Evolutionary conservation across 2,329 filamentous ascomycete species (phyloP).

Genomic region (Trichoderma breve): DNA sequence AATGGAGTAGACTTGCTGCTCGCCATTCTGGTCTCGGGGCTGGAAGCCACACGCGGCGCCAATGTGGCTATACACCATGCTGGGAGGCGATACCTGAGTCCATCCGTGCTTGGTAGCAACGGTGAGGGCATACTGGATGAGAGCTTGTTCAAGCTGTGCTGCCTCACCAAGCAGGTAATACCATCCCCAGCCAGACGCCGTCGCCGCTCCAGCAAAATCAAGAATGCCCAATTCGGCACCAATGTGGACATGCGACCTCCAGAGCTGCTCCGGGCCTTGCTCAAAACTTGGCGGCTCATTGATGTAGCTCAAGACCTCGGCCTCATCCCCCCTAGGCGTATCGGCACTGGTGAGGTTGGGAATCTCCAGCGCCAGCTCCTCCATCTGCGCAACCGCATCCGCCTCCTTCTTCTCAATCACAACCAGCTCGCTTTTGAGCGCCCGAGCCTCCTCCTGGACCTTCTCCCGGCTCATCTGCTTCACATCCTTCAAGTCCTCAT

Average conservation of each 20-base stretch:
- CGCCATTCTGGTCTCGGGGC: slow-evolving; percentile 83
- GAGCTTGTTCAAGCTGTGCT: slow-evolving; percentile 89
- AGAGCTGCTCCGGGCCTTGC: slow-evolving; percentile 40
- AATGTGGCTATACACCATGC: slow-evolving; percentile 88
- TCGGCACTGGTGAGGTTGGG: slow-evolving; percentile 80
- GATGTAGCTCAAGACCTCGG: slow-evolving; percentile 71
- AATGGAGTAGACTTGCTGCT: slow-evolving; percentile 87
- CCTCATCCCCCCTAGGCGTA: slow-evolving; percentile 69
- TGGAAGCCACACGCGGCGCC: slow-evolving; percentile 91
- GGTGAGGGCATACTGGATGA: slow-evolving; percentile 80
- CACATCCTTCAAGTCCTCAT: slow-evolving; percentile 40
- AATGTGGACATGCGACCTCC: slow-evolving; percentile 81
- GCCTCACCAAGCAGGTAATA: slow-evolving; percentile 94
- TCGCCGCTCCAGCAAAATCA: slow-evolving; percentile 79
- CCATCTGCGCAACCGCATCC: slow-evolving; percentile 63
- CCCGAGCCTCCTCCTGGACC: slow-evolving; percentile 62
- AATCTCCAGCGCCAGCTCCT: slow-evolving; percentile 70
- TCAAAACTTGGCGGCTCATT: slow-evolving; percentile 61
- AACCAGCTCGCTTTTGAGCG: slow-evolving; percentile 61
- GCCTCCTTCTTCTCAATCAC: slow-evolving; percentile 61
- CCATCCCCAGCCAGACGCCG: slow-evolving; percentile 94
- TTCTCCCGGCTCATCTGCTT: slow-evolving; percentile 44
- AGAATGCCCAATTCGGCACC: slow-evolving; percentile 83
- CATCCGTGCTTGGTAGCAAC: slow-evolving; percentile 73
- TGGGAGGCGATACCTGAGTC: slow-evolving; percentile 79